phyloP scores from a whole-genome alignment of 345 rosid species.

The Eucalyptus grandis region DNA sequence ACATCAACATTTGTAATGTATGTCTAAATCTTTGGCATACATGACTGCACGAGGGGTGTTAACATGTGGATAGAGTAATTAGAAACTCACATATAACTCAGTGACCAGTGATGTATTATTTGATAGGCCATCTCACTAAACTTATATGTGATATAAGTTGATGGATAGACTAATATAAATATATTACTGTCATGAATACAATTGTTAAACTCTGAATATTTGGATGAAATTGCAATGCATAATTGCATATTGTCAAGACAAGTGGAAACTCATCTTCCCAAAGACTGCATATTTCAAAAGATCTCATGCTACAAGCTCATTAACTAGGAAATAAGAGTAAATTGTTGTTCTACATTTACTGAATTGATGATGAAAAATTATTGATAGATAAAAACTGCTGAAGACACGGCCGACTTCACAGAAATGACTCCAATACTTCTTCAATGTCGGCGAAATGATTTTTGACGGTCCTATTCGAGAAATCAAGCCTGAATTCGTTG shows the following conservation, averaged over 20 bases:
- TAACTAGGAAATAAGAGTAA: not conserved
- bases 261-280: not conserved
- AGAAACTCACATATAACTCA: too few relatives aligned
- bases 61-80: not conserved
- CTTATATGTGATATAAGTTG: not conserved
- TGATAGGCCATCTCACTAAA: not conserved
- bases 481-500: too few relatives aligned
- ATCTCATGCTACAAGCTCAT: not conserved
- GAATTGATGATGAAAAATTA: too few relatives aligned
- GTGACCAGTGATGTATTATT: too few relatives aligned
- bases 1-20: too few relatives aligned
- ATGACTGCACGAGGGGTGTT: too few relatives aligned
- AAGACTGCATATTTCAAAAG: not conserved
- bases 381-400: too few relatives aligned
- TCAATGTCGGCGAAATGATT: too few relatives aligned
- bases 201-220: not conserved
- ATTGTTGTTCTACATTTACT: not conserved
- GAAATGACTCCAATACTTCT: too few relatives aligned
- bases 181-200: not conserved
- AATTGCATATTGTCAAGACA: not conserved
- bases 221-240: not conserved
- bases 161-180: not conserved
- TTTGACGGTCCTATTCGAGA: too few relatives aligned
- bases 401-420: accelerated
- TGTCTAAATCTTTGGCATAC: too few relatives aligned